Evolutionary conservation across 352 stramenopile species (phyloP).

Genomic region (Phytophthora europaea): DNA sequence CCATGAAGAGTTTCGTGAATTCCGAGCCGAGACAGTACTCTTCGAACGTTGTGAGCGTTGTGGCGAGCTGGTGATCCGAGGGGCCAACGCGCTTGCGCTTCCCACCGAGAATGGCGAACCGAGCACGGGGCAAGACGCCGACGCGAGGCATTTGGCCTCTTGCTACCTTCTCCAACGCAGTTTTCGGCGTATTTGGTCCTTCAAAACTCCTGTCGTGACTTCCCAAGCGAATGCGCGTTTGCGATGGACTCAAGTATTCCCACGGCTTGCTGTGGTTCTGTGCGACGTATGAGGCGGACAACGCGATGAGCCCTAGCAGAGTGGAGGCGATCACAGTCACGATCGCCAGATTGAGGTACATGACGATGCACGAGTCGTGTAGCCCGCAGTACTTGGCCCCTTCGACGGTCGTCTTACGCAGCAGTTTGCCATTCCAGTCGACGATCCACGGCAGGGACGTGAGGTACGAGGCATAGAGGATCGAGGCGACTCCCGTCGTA

Average conservation of each 20-base stretch:
- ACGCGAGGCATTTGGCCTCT: constrained; percentile 13
- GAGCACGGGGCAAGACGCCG: constrained; percentile 8
- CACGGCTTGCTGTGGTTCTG: constrained; percentile 33
- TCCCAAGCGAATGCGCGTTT: constrained; percentile 14
- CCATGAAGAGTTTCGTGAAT: constrained; percentile 37
- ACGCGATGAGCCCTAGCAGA: constrained; percentile 16
- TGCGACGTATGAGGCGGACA: constrained; percentile 23
- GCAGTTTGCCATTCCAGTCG: constrained; percentile 39
- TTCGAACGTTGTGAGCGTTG: constrained; percentile 36
- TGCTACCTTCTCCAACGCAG: constrained; percentile 13
- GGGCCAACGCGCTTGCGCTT: constrained; percentile 17
- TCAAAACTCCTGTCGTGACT: constrained; percentile 7
- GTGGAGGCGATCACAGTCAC: constrained; percentile 19
- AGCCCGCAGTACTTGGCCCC: constrained; percentile 35
- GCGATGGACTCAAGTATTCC: constrained; percentile 6
- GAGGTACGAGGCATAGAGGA: constrained; percentile 23
- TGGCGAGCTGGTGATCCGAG: constrained; percentile 16
- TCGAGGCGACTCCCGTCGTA: constrained; percentile 8
- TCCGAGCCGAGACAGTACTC: constrained; percentile 35
- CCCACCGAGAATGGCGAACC: constrained; percentile 21
- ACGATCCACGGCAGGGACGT: constrained; percentile 27
- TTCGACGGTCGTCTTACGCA: constrained; percentile 39
- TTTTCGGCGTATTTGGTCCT: constrained; percentile 1
- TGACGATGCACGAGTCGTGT: constrained; percentile 41
- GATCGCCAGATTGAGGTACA: constrained; percentile 29